These are phyloP conservation scores for Echria macrotheca DNA, from an alignment of 495 filamentous ascomycete genomes.

Conservation along the genomic window DNA sequence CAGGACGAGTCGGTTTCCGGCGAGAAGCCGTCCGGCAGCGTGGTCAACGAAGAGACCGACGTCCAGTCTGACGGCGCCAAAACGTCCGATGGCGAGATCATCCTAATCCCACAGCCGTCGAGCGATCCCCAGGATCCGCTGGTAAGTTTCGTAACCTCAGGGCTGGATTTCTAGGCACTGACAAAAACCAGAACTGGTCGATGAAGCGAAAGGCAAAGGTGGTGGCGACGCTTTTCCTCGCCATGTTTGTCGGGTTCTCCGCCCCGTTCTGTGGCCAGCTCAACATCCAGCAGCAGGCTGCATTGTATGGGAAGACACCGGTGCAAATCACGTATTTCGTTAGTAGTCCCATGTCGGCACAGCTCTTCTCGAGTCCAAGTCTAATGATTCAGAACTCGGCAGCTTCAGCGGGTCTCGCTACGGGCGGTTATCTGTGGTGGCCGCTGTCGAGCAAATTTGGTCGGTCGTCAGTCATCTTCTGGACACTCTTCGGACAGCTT, in stretches of 20 bases:
- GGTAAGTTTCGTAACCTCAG: conserved; percentile 16
- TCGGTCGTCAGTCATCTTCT: conserved; percentile 52
- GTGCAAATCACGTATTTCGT: conserved; percentile 32
- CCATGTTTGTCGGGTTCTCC: conserved; percentile 53
- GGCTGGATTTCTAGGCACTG: not conserved
- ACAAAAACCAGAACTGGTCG: conserved; percentile 22
- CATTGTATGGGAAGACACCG: conserved; percentile 27
- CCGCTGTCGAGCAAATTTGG: conserved; percentile 55
- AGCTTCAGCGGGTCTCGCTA: conserved; percentile 56
- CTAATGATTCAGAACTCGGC: conserved; percentile 53
- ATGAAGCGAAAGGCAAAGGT: conserved; percentile 39
- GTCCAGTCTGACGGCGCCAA: not conserved
- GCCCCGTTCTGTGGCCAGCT: conserved; percentile 47
- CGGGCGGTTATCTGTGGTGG: conserved; percentile 62
- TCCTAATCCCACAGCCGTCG: conserved; percentile 44
- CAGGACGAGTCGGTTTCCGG: not conserved
- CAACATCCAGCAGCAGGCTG: conserved; percentile 27
- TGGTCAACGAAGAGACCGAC: not conserved
- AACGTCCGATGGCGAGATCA: conserved; percentile 12
- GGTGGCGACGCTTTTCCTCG: conserved; percentile 42
- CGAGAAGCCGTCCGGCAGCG: not conserved
- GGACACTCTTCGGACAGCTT: conserved; percentile 49
- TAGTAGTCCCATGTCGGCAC: too few species aligned
- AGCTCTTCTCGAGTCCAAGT: too few species aligned
- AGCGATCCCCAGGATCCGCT: conserved; percentile 32